Evolutionary conservation across 768 basidiomycete genomes (phyloP), one percentile per base, ranked within the genome.

Genomic region (Amylocystis lapponica): DNA sequence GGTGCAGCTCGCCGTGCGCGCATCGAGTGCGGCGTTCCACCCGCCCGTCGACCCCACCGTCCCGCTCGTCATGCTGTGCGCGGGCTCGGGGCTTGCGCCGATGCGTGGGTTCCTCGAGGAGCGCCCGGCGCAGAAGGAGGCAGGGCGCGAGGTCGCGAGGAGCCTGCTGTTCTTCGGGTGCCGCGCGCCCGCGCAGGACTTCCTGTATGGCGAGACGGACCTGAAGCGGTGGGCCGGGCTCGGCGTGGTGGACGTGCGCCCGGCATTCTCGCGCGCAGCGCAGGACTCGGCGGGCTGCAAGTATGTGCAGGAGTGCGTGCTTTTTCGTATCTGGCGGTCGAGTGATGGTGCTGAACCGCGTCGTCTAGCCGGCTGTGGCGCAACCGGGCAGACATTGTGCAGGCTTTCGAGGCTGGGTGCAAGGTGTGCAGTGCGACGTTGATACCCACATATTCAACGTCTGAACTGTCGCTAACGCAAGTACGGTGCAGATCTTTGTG

Each of bases 21-120:
- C 64, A 5, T 70, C 70, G 7, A 56, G 55, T 13, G 56, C 54
- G 2, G 52, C 51, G 1, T 76, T 74, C 64, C 69, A 70, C 50
- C 70, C 63, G 19, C 73, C 69, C 21, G 49, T 56, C 17, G 68
- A 72, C 45, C 65, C 62, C 7, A 22, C 45, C 3, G 53, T 63
- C 11, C 70, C 71, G 4, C 56, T 75, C 22, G 57, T 74, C n/a
- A 68, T 74, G 66, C 65, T 70, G 47, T 68, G 65, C 42, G 69
- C 70, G 17, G 74, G 74, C 11, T 66, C 70, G 10, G 74, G 74
- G 4, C 52, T 76, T 14, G 72, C 74, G 4, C 74, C 74, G 3
- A 70, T 75, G 66, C 64, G 72, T 27, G 71, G 68, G 1, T 76
- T 76, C 61, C 62, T 76, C 23, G 71, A 74, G 55, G 74, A 75